These are phyloP conservation scores for Trametes gibbosa DNA, from an alignment of 768 basidiomycete species.

Conservation along the genomic window DNA sequence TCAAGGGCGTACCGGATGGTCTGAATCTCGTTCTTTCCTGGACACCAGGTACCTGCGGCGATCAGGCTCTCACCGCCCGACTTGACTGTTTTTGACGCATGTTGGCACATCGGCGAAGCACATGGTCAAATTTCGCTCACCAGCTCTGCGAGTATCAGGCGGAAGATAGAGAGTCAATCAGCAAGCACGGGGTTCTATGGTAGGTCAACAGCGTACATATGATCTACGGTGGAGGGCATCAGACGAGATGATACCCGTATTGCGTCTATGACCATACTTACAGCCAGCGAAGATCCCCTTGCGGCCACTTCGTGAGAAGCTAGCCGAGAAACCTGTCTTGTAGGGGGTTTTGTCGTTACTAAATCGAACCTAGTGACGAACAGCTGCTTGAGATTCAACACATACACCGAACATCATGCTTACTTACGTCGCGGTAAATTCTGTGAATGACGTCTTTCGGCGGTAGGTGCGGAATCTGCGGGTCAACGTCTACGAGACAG, in stretches of 20 bases:
- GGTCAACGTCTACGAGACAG: slow-evolving; percentile 67
- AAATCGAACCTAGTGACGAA: slow-evolving; percentile 66
- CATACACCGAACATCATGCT: not conserved
- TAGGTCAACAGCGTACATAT: slow-evolving; percentile 43
- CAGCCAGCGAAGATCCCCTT: slow-evolving; percentile 90
- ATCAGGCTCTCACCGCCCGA: slow-evolving; percentile 67
- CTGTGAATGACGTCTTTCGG: slow-evolving; percentile 90
- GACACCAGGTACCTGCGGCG: slow-evolving; percentile 81
- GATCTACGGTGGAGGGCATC: slow-evolving; percentile 41
- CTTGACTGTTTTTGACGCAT: slow-evolving; percentile 43
- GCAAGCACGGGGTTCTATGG: not conserved
- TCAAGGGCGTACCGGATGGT: slow-evolving; percentile 51
- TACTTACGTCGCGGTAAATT: slow-evolving; percentile 83
- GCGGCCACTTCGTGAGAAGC: slow-evolving; percentile 83
- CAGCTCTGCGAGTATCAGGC: slow-evolving; percentile 16
- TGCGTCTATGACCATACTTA: slow-evolving; percentile 38
- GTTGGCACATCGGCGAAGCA: not conserved
- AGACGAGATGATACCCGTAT: not conserved
- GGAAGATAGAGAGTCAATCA: no score
- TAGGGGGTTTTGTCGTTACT: slow-evolving; percentile 97
- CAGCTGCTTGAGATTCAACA: not conserved
- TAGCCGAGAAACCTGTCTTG: slow-evolving; percentile 77
- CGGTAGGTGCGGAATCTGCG: slow-evolving; percentile 83
- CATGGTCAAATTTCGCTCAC: slow-evolving; percentile 22
- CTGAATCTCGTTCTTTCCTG: slow-evolving; percentile 73